Evolutionary conservation across 108 stramenopile species (phyloP), one percentile per base, ranked within the genome.

Genomic region (Pseudonitzschia multistriata): DNA sequence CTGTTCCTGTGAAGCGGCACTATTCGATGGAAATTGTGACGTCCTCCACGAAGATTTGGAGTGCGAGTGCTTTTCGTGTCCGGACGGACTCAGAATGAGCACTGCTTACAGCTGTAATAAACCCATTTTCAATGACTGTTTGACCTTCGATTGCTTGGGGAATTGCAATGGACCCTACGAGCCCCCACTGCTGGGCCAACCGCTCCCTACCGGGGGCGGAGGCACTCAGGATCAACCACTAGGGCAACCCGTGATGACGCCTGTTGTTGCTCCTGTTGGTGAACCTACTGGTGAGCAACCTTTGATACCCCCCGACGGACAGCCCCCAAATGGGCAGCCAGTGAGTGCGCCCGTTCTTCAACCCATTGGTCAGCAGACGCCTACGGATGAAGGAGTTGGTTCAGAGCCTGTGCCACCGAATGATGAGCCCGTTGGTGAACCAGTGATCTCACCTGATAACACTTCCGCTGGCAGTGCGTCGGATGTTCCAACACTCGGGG

Each of bases 101-200:
- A 33, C 47, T 0, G 40, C 68, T 1, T 70, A 59, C 42, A 37
- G 24, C 27, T 70, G 68, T 54, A 39, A 59, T 11, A 52, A 10
- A 27, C 24, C 36, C 2, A 59, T 70, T 30, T 24, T 70, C 11
- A 39, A 21, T 40, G 55, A 42, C 19, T 70, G 68, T 24, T 15
- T 24, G 24, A 59, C 68, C 37, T 70, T 70, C 17, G 57, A 70
- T 45, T 70, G 68, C 42, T 28, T 59, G 5, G 68, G 68, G 2
- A 45, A 13, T 40, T 70, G 68, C 42, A 70, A 70, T 29, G 68
- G 57, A 59, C n/a, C 57, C 19, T 59, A 30, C 6, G 33, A 59
- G 3, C n/a, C 29, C 35, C 31, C 57, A 13, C 57, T 14, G n/a
- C 28, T 3, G 14, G 6, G n/a, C 29, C 7, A 59, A 31, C 57